Evolutionary conservation across 2,329 filamentous ascomycete species (phyloP).

Genomic region (Mycocentrospora acerina): DNA sequence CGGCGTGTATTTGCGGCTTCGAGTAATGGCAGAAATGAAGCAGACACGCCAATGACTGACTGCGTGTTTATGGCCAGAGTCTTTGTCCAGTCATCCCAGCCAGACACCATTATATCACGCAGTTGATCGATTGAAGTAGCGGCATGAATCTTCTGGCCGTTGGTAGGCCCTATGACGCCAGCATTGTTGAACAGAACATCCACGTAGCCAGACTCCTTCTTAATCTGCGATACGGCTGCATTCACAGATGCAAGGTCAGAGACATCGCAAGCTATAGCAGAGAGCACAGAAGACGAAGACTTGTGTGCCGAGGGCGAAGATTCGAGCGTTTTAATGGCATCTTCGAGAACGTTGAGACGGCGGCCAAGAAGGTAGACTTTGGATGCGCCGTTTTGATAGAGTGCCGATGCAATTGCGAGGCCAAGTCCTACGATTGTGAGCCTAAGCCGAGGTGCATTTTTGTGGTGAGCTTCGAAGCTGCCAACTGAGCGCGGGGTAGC

Average conservation of each 20-base stretch:
- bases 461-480: background rate
- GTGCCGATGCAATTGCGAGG: slow-evolving; percentile 43
- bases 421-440: slow-evolving; percentile 36
- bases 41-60: slow-evolving; percentile 47
- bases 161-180: slow-evolving; percentile 49
- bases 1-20: slow-evolving; percentile 48
- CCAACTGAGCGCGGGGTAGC: slow-evolving; percentile 22
- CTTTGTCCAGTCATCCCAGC: slow-evolving; percentile 36
- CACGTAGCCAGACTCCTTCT: slow-evolving; percentile 48
- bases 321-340: slow-evolving; percentile 41
- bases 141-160: slow-evolving; percentile 44
- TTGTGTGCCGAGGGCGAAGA: slow-evolving; percentile 30
- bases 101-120: slow-evolving; percentile 42
- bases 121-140: slow-evolving; percentile 49
- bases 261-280: slow-evolving; percentile 48
- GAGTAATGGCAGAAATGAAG: slow-evolving; percentile 49
- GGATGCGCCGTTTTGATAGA: slow-evolving; percentile 44
- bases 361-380: slow-evolving; percentile 52
- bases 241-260: slow-evolving; percentile 46
- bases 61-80: slow-evolving; percentile 49
- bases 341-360: slow-evolving; percentile 43
- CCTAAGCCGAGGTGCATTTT: background rate
- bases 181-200: slow-evolving; percentile 58
- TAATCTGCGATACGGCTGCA: slow-evolving; percentile 45
- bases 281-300: slow-evolving; percentile 27